Percentiles rank a stretch among this genome's conserved stretches.
phyloP scores from a whole-genome alignment of 2,329 filamentous ascomycete genomes.

The Pseudogymnoascus sp. region DNA sequence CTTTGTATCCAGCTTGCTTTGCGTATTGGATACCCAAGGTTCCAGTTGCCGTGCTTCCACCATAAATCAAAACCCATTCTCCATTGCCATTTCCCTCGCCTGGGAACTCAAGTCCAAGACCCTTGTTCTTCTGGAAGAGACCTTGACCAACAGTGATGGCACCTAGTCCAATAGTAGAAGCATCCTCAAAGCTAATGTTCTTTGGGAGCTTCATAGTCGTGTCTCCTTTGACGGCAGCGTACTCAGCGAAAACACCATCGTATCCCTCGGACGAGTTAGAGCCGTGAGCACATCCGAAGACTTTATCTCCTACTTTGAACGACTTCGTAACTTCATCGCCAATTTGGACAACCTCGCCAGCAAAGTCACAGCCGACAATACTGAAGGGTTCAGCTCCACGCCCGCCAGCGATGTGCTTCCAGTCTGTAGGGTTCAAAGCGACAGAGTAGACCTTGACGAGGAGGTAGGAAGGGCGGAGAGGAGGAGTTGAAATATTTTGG shows the following conservation, averaged over 20 bases:
- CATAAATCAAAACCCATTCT: slow-evolving; percentile 39
- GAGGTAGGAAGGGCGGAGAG: slow-evolving; percentile 12
- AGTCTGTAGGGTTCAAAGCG: slow-evolving; percentile 16
- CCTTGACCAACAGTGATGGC: slow-evolving; percentile 15
- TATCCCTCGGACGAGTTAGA: slow-evolving; percentile 12
- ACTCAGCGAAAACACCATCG: slow-evolving; percentile 17
- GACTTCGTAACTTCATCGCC: slow-evolving; percentile 15
- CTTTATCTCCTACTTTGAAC: slow-evolving; percentile 14
- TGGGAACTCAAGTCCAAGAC: slow-evolving; percentile 12
- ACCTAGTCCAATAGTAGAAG: slow-evolving; percentile 12
- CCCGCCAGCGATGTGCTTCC: slow-evolving; percentile 9
- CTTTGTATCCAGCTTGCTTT: slow-evolving; percentile 28
- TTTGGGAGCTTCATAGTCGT: slow-evolving; percentile 12
- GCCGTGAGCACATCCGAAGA: slow-evolving; percentile 16
- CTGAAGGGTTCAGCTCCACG: neutral
- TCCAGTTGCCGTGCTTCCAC: slow-evolving; percentile 42
- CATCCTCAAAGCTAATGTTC: slow-evolving; percentile 11
- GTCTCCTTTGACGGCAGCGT: slow-evolving; percentile 15
- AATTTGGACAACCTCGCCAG: slow-evolving; percentile 13
- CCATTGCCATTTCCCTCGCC: neutral
- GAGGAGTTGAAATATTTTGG: slow-evolving; percentile 9
- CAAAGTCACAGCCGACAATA: neutral
- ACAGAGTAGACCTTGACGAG: slow-evolving; percentile 14
- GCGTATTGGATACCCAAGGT: slow-evolving; percentile 41
- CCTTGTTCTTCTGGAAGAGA: slow-evolving; percentile 15